A percentile compares a stretch with the other conserved stretches of the same genome.
phyloP scores from a whole-genome alignment of 768 basidiomycete genomes.

The Tephrocybe sp. region DNA sequence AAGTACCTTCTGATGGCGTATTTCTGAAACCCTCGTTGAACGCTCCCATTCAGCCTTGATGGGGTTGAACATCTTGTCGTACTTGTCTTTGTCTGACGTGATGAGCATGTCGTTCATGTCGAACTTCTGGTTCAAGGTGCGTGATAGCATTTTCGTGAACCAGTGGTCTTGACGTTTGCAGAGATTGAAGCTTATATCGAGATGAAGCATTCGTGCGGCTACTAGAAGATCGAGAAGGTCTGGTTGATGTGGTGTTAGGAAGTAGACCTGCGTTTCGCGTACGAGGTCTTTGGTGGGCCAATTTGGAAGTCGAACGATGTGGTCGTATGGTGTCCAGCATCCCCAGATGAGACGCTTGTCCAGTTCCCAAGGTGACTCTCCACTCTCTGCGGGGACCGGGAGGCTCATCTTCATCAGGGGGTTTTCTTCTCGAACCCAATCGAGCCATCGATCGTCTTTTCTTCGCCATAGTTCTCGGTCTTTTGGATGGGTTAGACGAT shows the following conservation, averaged over 20 bases:
- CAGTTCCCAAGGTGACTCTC: neutral
- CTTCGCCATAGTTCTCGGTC: neutral
- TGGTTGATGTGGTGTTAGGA: neutral
- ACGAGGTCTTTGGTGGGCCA: neutral
- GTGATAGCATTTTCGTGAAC: conserved; percentile 4
- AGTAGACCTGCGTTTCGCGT: neutral
- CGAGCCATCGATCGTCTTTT: neutral
- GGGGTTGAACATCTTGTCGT: neutral
- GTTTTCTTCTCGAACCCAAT: neutral
- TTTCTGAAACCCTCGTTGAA: neutral
- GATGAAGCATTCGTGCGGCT: conserved; percentile 2
- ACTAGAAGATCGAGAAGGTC: conserved; percentile 5
- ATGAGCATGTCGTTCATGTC: neutral
- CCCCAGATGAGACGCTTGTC: conserved; percentile 1
- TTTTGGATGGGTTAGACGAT: neutral
- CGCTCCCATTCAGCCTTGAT: neutral
- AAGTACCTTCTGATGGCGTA: conserved; percentile 4
- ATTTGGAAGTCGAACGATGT: neutral
- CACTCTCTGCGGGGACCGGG: neutral
- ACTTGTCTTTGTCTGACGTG: neutral
- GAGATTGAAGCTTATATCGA: conserved; percentile 1
- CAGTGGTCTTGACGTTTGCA: conserved; percentile 7
- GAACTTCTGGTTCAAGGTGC: conserved; percentile 3
- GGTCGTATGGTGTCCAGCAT: neutral
- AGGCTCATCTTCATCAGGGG: neutral